These are phyloP conservation scores for Malus hybrid DNA, from an alignment of 331 rosid species.

Conservation along the genomic window DNA sequence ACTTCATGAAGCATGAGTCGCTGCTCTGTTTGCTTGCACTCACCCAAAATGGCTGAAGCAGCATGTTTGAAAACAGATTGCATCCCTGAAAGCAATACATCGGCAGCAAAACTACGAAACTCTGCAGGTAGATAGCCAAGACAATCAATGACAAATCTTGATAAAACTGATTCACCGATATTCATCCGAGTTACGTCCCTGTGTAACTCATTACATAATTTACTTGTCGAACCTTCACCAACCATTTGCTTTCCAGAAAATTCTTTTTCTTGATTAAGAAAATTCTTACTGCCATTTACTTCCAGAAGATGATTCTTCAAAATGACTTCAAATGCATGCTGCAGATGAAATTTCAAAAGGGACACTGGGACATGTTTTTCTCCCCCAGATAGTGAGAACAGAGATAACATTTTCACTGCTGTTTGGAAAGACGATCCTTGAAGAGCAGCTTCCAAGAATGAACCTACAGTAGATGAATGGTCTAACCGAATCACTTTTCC, in stretches of 20 bases:
- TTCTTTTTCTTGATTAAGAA: constrained; percentile 26
- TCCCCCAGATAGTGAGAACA: constrained; percentile 67
- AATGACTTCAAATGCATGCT: constrained; percentile 67
- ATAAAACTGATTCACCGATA: constrained; percentile 38
- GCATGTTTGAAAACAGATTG: constrained; percentile 59
- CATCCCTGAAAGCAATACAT: constrained; percentile 76
- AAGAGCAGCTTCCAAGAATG: constrained; percentile 73
- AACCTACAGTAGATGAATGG: constrained; percentile 59
- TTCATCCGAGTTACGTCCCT: constrained; percentile 25
- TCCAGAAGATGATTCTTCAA: constrained; percentile 42
- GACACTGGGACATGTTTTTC: constrained; percentile 57
- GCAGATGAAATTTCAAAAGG: constrained; percentile 66
- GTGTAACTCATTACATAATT: constrained; percentile 28
- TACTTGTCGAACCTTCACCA: constrained; percentile 23
- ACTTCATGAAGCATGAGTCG: constrained; percentile 85
- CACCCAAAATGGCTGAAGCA: constrained; percentile 64
- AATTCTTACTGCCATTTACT: constrained; percentile 21
- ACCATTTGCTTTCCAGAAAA: constrained; percentile 13
- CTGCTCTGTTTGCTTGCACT: constrained; percentile 54
- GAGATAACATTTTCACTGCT: constrained; percentile 61
- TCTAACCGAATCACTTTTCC: constrained; percentile 76
- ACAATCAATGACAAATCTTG: constrained; percentile 70
- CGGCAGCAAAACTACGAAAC: constrained; percentile 56
- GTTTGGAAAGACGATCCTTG: constrained; percentile 73
- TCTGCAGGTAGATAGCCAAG: constrained; percentile 65